A percentile compares a stretch with the other conserved stretches of the same genome.
Conservation (phyloP, 306 rosid species). For the Coriaria nepalensis region DNA sequence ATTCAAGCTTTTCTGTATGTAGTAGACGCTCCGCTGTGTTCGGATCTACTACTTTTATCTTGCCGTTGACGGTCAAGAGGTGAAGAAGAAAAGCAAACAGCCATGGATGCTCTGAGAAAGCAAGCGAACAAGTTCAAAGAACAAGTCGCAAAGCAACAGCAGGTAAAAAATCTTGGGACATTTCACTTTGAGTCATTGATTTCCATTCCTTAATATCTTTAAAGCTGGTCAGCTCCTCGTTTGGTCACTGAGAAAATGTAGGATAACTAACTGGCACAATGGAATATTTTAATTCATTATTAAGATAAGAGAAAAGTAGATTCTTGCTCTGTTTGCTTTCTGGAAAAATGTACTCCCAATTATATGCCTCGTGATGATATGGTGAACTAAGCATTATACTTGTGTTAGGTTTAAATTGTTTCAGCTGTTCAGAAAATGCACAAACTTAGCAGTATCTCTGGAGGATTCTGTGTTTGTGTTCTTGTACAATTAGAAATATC, state of each 20-base stretch:
- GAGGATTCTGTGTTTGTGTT: too few relatives aligned
- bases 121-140: constrained; percentile 81
- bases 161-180: constrained; percentile 18
- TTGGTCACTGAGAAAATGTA: constrained; percentile 11
- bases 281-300: too few relatives aligned
- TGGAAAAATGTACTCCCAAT: background rate
- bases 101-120: constrained; percentile 80
- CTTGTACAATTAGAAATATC: too few relatives aligned
- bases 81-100: constrained; percentile 5
- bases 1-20: background rate
- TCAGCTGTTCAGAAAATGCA: too few relatives aligned
- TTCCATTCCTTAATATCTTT: background rate
- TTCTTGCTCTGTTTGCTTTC: background rate
- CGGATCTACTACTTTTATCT: too few relatives aligned
- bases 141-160: constrained; percentile 94
- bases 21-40: too few relatives aligned
- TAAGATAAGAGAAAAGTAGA: too few relatives aligned
- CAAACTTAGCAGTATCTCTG: too few relatives aligned
- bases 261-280: too few relatives aligned
- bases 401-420: too few relatives aligned
- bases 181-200: background rate
- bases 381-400: too few relatives aligned
- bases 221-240: background rate
- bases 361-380: too few relatives aligned
- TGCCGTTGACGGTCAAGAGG: background rate